Conservation (phyloP, 1,139 yeast genomes). For the Sugiyamaella sp. region DNA sequence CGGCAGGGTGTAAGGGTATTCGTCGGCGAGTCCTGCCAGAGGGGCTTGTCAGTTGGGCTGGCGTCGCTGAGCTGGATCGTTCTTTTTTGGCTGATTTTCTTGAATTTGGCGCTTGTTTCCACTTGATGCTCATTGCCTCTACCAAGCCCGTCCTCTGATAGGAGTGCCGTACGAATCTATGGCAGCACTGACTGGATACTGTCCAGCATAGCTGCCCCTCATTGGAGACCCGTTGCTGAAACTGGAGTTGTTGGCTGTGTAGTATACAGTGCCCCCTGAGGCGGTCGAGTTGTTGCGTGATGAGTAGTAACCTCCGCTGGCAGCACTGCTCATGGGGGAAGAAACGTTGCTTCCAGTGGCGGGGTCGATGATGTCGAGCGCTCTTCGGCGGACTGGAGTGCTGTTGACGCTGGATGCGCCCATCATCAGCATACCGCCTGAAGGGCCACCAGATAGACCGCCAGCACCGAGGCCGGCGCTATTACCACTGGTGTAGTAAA, state of each 20-base stretch:
- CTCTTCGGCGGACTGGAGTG: slow-evolving; percentile 48
- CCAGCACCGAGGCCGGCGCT: neutral
- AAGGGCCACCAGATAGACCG: neutral
- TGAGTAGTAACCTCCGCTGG: slow-evolving; percentile 7
- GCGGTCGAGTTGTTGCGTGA: neutral
- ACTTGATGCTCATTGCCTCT: neutral
- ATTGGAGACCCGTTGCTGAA: slow-evolving; percentile 16
- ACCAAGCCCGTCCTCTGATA: slow-evolving; percentile 16
- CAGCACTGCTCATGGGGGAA: slow-evolving; percentile 49
- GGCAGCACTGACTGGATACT: slow-evolving; percentile 15
- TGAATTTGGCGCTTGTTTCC: neutral
- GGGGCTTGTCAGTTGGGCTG: too few species aligned
- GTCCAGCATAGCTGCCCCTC: slow-evolving; percentile 8
- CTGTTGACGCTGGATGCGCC: slow-evolving; percentile 12
- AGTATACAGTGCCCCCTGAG: slow-evolving; percentile 9
- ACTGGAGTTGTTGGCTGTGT: slow-evolving; percentile 8
- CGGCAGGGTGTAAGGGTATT: neutral
- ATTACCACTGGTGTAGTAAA: neutral
- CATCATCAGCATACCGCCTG: slow-evolving; percentile 1
- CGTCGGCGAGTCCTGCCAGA: too few species aligned
- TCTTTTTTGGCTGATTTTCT: neutral
- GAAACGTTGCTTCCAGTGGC: slow-evolving; percentile 65
- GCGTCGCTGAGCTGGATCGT: too few species aligned
- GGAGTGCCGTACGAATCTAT: slow-evolving; percentile 13
- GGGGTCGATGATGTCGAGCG: slow-evolving; percentile 72